phyloP scores from a whole-genome alignment of 306 rosid genomes.

The Ormosia emarginata region DNA sequence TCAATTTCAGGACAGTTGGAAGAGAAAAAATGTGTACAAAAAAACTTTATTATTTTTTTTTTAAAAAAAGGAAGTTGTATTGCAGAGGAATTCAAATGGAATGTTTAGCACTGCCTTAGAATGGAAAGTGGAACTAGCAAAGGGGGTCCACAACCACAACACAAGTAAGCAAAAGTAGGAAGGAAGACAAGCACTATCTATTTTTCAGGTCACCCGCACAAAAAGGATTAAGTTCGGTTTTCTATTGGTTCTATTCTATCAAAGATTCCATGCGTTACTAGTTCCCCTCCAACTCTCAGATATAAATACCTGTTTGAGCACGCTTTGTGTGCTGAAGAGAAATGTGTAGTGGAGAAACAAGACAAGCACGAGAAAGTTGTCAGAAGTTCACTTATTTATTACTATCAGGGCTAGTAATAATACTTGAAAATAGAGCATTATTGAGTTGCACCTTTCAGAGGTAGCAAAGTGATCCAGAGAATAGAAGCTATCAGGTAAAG shows the following conservation, averaged over 20 bases:
- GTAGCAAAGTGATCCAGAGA: slow-evolving; percentile 19
- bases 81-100: slow-evolving; percentile 29
- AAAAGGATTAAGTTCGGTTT: slow-evolving; percentile 35
- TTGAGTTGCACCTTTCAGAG: slow-evolving; percentile 21
- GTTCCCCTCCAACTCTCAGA: slow-evolving; percentile 21
- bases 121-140: slow-evolving; percentile 24
- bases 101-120: slow-evolving; percentile 24
- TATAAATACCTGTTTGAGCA: slow-evolving; percentile 42
- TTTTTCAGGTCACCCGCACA: slow-evolving; percentile 45
- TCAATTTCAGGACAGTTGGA: background rate
- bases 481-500: slow-evolving; percentile 31
- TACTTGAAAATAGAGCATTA: slow-evolving; percentile 24
- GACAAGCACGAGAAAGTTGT: slow-evolving; percentile 2
- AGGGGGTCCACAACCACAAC: slow-evolving; percentile 36
- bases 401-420: background rate
- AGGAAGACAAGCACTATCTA: slow-evolving; percentile 37
- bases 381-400: slow-evolving; percentile 2
- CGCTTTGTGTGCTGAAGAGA: slow-evolving; percentile 37
- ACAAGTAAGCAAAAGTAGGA: slow-evolving; percentile 34
- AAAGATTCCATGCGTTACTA: slow-evolving; percentile 46
- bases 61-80: slow-evolving; percentile 18
- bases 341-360: slow-evolving; percentile 20
- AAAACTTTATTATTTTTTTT: background rate
- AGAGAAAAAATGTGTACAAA: background rate
- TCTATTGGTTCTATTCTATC: slow-evolving; percentile 38